Evolutionary conservation across 225 moss, liverwort and hornwort genomes (phyloP), one percentile per base, ranked within the genome.

Genomic region (Physcomitrellopsis africana): DNA sequence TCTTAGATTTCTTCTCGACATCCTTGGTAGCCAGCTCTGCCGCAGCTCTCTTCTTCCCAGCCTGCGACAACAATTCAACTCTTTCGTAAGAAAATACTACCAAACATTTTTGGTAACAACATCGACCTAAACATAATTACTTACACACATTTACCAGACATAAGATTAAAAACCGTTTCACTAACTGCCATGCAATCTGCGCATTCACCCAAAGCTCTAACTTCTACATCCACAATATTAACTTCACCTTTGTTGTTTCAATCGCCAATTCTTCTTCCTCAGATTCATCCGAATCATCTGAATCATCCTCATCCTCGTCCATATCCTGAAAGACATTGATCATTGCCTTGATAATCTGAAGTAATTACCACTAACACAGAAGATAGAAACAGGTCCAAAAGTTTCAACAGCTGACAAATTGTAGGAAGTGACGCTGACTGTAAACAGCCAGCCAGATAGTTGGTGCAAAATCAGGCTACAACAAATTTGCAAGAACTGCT

Each of bases 21-120:
- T 77, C 52, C 67, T 85, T 86, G 11, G 29, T 13, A 22, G 17
- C 17, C 46, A 80, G 24, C 53, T 63, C 75, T 43, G 41, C 73
- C 14, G 85, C 85, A 14, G 72, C 54, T 66, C 88, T 73, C 26
- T 86, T 88, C 78, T 88, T 88, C 10, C 79, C 83, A 56, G 73
- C 59, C 83, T 86, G 73, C 11, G 8, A 16, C 15, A 2, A 63
- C 10, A 13, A 59, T 9, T 22, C 0, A 45, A 3, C 27, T 43
- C 11, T 11, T 1, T 29, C n/a, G 9, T 16, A 9, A 37, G 45
- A 42, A 51, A 6, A 49, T 49, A 49, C 11, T 15, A 3, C 49
- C 49, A 14, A n/a, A 49, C 20, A 37, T 37, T 37, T 4, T 4
- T 37, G 5, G 32, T 37, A 5, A 37, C 4, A 37, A 37, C 32